These are phyloP conservation scores for Typha latifolia DNA, from an alignment of 176 grass and related monocot genomes.

Conservation along the genomic window DNA sequence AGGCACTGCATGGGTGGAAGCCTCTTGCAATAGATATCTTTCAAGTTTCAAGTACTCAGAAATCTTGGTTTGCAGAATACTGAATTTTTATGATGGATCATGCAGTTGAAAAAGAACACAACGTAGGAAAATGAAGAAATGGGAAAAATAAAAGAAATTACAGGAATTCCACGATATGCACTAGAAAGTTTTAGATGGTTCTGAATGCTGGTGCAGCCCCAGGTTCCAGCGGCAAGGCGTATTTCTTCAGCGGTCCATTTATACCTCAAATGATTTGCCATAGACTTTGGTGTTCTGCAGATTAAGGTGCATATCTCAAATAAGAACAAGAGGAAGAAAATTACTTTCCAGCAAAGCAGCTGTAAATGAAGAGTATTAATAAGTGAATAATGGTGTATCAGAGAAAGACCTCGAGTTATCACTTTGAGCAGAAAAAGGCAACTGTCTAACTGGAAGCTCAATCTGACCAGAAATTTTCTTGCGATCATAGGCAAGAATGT, in stretches of 20 bases:
- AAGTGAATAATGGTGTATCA: background rate
- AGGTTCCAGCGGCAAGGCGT: constrained; percentile 18
- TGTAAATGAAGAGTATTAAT: background rate
- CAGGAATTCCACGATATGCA: constrained; percentile 21
- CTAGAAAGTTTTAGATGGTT: constrained; percentile 18
- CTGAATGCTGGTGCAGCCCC: constrained; percentile 12
- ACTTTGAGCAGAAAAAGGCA: background rate
- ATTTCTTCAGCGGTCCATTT: constrained; percentile 21
- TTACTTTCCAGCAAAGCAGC: background rate
- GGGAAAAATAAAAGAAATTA: background rate
- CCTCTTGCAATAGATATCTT: too few species aligned
- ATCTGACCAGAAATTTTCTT: constrained; percentile 22
- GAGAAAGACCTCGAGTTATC: constrained; percentile 6
- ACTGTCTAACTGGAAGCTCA: constrained; percentile 10
- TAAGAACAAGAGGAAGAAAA: background rate
- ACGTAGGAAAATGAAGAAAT: background rate
- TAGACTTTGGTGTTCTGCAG: constrained; percentile 1
- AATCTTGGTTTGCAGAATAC: too few species aligned
- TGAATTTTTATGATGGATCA: too few species aligned
- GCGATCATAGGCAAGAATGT: constrained; percentile 21
- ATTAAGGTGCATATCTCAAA: background rate
- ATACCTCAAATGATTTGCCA: constrained; percentile 3
- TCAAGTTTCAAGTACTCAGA: too few species aligned
- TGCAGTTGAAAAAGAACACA: background rate
- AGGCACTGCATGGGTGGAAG: too few species aligned